These are phyloP conservation scores for Lophiostoma macrostomum DNA, from an alignment of 495 filamentous ascomycete genomes.

Conservation along the genomic window DNA sequence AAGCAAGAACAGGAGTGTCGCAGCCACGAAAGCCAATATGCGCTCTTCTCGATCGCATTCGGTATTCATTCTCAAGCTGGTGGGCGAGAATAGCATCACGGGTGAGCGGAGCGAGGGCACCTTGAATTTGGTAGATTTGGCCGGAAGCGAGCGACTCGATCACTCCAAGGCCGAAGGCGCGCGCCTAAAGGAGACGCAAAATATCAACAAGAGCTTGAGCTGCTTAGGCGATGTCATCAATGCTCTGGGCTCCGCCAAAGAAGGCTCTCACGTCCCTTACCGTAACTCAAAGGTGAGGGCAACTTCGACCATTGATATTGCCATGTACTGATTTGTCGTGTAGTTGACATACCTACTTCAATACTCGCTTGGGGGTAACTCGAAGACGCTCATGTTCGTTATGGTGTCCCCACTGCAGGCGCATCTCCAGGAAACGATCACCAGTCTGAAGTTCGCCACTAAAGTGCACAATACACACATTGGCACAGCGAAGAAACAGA, in stretches of 20 bases:
- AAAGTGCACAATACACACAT: conserved; percentile 93
- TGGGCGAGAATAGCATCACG: conserved; percentile 76
- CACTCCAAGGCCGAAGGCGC: conserved; percentile 81
- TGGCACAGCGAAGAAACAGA: conserved; percentile 75
- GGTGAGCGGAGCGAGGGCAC: conserved; percentile 85
- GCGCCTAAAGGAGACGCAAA: conserved; percentile 88
- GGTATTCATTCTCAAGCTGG: conserved; percentile 90
- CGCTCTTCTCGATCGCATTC: conserved; percentile 90
- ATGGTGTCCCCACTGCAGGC: conserved; percentile 93
- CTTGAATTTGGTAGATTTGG: conserved; percentile 93
- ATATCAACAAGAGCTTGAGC: conserved; percentile 90
- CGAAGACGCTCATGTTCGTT: conserved; percentile 98
- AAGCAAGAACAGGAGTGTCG: conserved; percentile 80
- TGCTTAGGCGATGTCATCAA: conserved; percentile 94
- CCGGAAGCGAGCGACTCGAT: conserved; percentile 86
- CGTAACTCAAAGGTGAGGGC: conserved; percentile 82
- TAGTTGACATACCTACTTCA: conserved; percentile 92
- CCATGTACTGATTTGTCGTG: too few species aligned
- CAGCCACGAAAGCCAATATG: conserved; percentile 94
- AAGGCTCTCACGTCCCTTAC: conserved; percentile 87
- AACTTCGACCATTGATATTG: too few species aligned
- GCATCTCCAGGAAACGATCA: conserved; percentile 89
- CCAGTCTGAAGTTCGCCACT: conserved; percentile 92
- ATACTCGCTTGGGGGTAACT: conserved; percentile 92
- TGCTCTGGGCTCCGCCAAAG: conserved; percentile 80